Base-by-base conservation (phyloP, 208 protist genomes). In the Wallacemonas sp. region DNA sequence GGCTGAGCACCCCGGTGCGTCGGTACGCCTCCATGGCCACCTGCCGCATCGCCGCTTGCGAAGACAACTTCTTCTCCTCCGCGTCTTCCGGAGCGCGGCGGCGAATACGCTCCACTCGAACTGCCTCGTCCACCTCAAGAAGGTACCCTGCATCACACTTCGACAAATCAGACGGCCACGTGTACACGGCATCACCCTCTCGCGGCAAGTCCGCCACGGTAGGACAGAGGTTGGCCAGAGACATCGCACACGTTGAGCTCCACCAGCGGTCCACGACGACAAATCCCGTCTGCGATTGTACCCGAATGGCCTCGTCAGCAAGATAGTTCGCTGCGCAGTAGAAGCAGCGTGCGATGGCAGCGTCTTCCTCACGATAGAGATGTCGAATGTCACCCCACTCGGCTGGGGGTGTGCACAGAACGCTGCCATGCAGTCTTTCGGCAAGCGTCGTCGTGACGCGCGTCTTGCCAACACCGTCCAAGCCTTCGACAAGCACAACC, bases 231-330 rank as follows among this genome's bases (percentile, higher is more conserved):
- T 88, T 82, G 1, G 82, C 82, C 21, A 93, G 70, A 14, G 86
- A 79, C 86, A 93, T 93, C 33, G 80, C 80, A 61, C 82, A 88
- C 11, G 86, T 93, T 11, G 82, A 90, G 67, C 72, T 79, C 82
- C 82, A 93, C 83, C 86, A 93, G 21, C 86, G 79, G 28, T 93
- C 86, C 46, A 93, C 79, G 21, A 93, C 66, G 1, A 93, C 79
- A 44, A 58, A 19, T 15, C 15, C 21, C 42, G 4, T 17, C 33
- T 36, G 28, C 36, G 46, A 67, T 12, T 17, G 28, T 5, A 41
- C 5, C 36, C 27, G 12, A 17, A 86, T 86, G 12, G 46, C 30
- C 39, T 38, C 68, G n/a, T 79, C 86, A 0, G 82, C 86, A 1
- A 90, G 12, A 51, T 93, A 93, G 47, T 93, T 93, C 11, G 86